Percentiles rank a stretch among this genome's conserved stretches.
Evolutionary conservation across 306 rosid genomes (phyloP).

Genomic region (Corylus heterophylla): DNA sequence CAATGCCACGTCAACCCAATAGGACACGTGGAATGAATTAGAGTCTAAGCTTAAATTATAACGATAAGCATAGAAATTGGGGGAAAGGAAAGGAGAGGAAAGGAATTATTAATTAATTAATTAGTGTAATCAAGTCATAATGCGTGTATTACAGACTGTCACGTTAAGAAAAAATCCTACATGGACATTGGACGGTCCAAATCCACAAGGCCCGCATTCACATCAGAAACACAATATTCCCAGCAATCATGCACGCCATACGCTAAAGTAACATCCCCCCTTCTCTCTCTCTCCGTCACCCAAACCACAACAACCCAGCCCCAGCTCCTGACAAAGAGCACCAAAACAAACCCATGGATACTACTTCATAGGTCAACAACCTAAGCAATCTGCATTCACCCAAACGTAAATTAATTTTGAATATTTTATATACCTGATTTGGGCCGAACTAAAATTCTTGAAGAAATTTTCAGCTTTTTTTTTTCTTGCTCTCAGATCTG

Average conservation of each 20-base stretch:
- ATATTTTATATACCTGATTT: slow-evolving; percentile 1
- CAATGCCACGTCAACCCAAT: too few relatives aligned
- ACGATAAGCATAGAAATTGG: too few relatives aligned
- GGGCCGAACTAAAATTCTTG: background rate
- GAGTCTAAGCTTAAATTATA: too few relatives aligned
- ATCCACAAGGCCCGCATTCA: background rate
- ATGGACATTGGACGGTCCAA: too few relatives aligned
- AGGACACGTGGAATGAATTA: too few relatives aligned
- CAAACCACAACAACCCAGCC: slow-evolving; percentile 10
- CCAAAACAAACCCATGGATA: background rate
- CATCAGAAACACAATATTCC: background rate
- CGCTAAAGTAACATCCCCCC: background rate
- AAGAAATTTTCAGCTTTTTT: background rate
- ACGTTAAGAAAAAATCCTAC: too few relatives aligned
- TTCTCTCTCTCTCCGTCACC: slow-evolving; percentile 18
- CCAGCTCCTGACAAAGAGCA: background rate
- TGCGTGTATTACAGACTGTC: too few relatives aligned
- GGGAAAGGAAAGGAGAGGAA: too few relatives aligned
- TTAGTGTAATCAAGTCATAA: too few relatives aligned
- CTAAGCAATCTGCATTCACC: background rate
- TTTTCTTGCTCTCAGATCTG: slow-evolving; percentile 37
- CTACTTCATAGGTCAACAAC: background rate
- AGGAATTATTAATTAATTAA: too few relatives aligned
- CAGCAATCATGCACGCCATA: background rate
- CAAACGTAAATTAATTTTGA: background rate